A percentile compares a stretch with the other conserved stretches of the same genome.
Evolutionary conservation across 2,329 filamentous ascomycete species (phyloP).

Genomic region (Aspergillus pseudoglaucus): DNA sequence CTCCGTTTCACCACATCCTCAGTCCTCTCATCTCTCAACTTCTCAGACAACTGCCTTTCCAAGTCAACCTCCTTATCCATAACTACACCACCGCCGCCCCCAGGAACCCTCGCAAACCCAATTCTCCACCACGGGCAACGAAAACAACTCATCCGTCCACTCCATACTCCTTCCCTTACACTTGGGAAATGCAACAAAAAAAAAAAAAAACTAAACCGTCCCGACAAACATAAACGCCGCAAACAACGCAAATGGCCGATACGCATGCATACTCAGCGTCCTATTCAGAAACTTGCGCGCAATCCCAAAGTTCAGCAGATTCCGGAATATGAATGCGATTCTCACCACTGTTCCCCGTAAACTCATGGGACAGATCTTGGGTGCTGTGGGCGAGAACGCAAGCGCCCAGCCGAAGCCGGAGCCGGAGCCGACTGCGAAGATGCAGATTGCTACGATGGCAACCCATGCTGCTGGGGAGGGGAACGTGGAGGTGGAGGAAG

Average conservation of each 20-base stretch:
- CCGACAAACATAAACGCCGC: slow-evolving; percentile 9
- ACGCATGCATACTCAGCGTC: slow-evolving; percentile 12
- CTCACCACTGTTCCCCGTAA: slow-evolving; percentile 13
- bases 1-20: background rate
- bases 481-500: background rate
- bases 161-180: slow-evolving; percentile 14
- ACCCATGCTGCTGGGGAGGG: slow-evolving; percentile 13
- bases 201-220: slow-evolving; percentile 12
- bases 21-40: background rate
- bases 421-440: slow-evolving; percentile 18
- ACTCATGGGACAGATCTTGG: slow-evolving; percentile 15
- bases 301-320: slow-evolving; percentile 16
- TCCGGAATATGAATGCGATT: slow-evolving; percentile 16
- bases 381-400: slow-evolving; percentile 13
- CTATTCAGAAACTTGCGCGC: slow-evolving; percentile 14
- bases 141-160: slow-evolving; percentile 6
- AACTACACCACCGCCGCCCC: background rate
- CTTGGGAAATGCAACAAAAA: slow-evolving; percentile 13
- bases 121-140: slow-evolving; percentile 12
- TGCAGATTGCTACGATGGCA: slow-evolving; percentile 15
- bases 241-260: slow-evolving; percentile 15
- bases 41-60: background rate
- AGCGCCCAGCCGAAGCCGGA: slow-evolving; percentile 17
- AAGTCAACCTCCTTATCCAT: background rate
- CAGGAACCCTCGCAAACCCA: slow-evolving; percentile 4